Base-by-base conservation (phyloP, 1,139 yeast genomes). In the Pneumocystis wakefieldiae region DNA sequence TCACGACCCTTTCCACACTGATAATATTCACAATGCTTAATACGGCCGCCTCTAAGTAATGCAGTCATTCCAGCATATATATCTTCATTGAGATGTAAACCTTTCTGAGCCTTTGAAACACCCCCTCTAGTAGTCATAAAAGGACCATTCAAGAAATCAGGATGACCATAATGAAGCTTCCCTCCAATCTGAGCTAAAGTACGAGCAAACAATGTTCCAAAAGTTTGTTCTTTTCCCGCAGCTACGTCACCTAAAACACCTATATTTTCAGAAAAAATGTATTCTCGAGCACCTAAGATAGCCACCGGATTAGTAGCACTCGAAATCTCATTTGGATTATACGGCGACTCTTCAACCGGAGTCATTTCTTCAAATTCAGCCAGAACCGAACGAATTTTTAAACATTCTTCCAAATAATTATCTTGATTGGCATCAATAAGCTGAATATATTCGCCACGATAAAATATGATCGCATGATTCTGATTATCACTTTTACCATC, bases 1-100 rank as follows among this genome's bases (percentile, higher is more conserved):
- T 92, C 98, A 85, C 98, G 90, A 78, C 98, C 98, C 78, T 92
- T 92, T 86, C 98, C 98, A 84, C 98, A 92, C 78, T 92, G 98
- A 78, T 88, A 92, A 79, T 91, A 92, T 76, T 92, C 98, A 81
- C 97, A 92, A 76, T 92, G 98, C 82, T 92, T 92, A 73, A 92
- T 92, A 78, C 97, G 86, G 75, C 98, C 98, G 81, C 98, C 98
- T 79, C 98, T 89, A 75, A 89, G 81, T 77, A 92, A 73, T 61
- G 97, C 98, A 73, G 82, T 90, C 97, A 92, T 92, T 86, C 98
- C 98, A 68, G 97, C 97, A 72, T 91, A 92, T 76, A 92, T 92
- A 89, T 92, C 98, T 81, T 92, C 98, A 80, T 92, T 92, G 81
- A 92, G 82, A 77, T 92, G 98, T 75, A 92, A 81, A 73, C 98